These are phyloP conservation scores for Sporormia fimetaria DNA, from an alignment of 495 filamentous ascomycete genomes.

Conservation along the genomic window DNA sequence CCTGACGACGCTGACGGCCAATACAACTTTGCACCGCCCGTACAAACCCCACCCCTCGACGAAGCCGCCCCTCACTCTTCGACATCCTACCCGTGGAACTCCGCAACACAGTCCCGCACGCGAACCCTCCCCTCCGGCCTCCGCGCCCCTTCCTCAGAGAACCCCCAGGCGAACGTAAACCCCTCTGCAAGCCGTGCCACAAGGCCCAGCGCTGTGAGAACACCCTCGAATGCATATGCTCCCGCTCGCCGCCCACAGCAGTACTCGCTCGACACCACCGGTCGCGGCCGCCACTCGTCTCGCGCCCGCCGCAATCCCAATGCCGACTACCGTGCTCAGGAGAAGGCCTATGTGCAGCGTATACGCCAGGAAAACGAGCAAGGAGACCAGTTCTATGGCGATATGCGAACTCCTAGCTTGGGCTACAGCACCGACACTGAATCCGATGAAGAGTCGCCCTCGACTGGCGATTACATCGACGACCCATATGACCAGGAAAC, in stretches of 20 bases:
- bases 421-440: constrained; percentile 67
- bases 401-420: constrained; percentile 52
- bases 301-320: constrained; percentile 46
- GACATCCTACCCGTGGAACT: constrained; percentile 14
- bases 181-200: constrained; percentile 5
- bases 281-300: constrained; percentile 25
- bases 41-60: constrained; percentile 16
- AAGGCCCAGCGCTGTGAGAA: constrained; percentile 22
- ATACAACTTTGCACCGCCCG: constrained; percentile 23
- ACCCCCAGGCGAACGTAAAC: constrained; percentile 21
- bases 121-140: constrained; percentile 3
- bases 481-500: constrained; percentile 87
- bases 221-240: constrained; percentile 28
- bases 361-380: constrained; percentile 57
- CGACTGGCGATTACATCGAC: constrained; percentile 68
- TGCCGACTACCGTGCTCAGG: constrained; percentile 71
- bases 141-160: constrained; percentile 1
- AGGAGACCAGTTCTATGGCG: constrained; percentile 63
- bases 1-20: constrained; percentile 16
- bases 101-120: constrained; percentile 2
- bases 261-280: constrained; percentile 30
- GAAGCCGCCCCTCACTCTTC: constrained; percentile 11
- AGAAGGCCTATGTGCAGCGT: constrained; percentile 69
- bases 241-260: constrained; percentile 56
- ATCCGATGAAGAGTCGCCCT: constrained; percentile 80